These are phyloP conservation scores for Boletus sp. DNA, from an alignment of 1,284 basidiomycete genomes.

Conservation along the genomic window DNA sequence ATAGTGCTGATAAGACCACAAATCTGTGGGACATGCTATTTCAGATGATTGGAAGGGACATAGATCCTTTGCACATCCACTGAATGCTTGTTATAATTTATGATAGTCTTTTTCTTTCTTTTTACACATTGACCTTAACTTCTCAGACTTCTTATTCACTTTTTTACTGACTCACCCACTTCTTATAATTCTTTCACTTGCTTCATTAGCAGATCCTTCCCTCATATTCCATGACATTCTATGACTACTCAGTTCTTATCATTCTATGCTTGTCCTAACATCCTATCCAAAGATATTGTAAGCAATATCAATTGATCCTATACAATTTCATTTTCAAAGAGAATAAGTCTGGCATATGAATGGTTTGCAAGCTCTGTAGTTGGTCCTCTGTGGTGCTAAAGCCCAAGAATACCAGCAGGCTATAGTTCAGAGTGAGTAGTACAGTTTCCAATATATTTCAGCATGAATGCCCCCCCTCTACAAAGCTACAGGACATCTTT, in stretches of 20 bases:
- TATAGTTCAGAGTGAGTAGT: not conserved
- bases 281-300: not conserved
- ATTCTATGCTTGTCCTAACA: no score
- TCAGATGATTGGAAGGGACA: not conserved
- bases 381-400: not conserved
- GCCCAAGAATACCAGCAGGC: not conserved
- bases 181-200: no score
- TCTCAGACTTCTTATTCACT: no score
- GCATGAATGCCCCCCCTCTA: constrained; percentile 8
- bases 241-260: no score
- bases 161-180: no score
- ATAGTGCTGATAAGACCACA: constrained; percentile 1
- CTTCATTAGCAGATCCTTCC: no score
- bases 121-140: no score
- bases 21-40: not conserved
- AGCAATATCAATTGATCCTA: not conserved
- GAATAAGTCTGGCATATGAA: not conserved
- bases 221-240: no score
- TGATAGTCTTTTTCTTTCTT: no score
- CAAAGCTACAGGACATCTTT: not conserved
- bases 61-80: not conserved
- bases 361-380: not conserved
- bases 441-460: constrained; percentile 1
- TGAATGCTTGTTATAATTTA: no score
- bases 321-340: not conserved